Base-by-base conservation (phyloP, 306 rosid genomes). In the Rosa chinensis region DNA sequence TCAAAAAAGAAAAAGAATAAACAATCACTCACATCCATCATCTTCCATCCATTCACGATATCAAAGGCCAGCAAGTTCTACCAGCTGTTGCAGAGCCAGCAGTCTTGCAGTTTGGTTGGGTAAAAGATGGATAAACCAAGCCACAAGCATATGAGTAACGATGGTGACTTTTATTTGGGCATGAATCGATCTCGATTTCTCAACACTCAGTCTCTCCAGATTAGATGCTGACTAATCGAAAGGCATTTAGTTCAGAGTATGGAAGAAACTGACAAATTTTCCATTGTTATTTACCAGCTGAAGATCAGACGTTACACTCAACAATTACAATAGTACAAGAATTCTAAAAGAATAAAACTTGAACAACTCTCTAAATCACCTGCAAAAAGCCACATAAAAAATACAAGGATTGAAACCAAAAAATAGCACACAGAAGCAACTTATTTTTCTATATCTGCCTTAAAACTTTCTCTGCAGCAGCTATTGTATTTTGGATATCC, bases 391-490 rank as follows among this genome's bases (percentile, higher is more conserved):
- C 47, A 70, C 49, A 7, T 6, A 25, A 49, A 13, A 2, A 32
- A 72, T 14, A 10, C 20, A 47, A 75, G 40, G 55, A 25, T 21
- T 39, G 67, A 58, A 11, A n/a, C 20, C 23, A 61, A 45, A 13
- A 58, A 21, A 2, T 44, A 39, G 66, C 74, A 49, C 81, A 70
- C 25, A 72, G 70, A 73, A 39, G 70, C n/a, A 79, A 48, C 45
- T 25, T 25, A 8, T 12, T 70, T 40, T 13, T 64, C 86, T 87
- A 95, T 28, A 90, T 90, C 86, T 87, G 87, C 89, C 80, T 79
- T 28, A 93, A 87, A 78, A 95, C 98, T 81, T 75, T 93, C 86
- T 95, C 99, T 3, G 98, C 98, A 25, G 99, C 99, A 7, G 98
- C 98, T 77, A 93, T 90, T 0, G 99, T 95, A 64, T 89, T 88